Evolutionary conservation across 208 protist genomes (phyloP), one percentile per base, ranked within the genome.

Genomic region (Angomonas deanei): DNA sequence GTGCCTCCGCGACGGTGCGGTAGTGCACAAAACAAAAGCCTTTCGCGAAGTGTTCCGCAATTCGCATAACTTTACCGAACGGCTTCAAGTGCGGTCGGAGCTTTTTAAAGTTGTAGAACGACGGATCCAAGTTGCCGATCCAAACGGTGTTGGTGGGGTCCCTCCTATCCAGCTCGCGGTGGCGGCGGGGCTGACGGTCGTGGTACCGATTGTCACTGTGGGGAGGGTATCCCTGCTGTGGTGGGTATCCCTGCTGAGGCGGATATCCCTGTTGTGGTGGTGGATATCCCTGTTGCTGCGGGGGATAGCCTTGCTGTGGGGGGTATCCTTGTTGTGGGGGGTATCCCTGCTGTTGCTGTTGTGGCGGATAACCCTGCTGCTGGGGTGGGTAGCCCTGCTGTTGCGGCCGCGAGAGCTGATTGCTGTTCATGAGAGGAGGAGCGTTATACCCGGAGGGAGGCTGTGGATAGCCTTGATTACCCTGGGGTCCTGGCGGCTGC

Each of bases 121-220:
- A 34, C 0, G 73, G 53, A 61, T 92, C 81, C 21, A 92, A 73
- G 71, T 84, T 92, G 62, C 85, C 88, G 2, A 92, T 75, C 88
- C 88, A 95, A 4, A 95, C 88, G 17, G 88, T 95, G 73, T 95
- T 95, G 3, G 88, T 95, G 23, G 88, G 74, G 39, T 92, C 83
- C 5, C 83, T 80, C 56, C 61, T 63, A 4, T 65, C 66, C 24
- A 63, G 55, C 30, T 67, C 73, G 17, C 66, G 56, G 30, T 67
- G 61, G 28, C 64, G 62, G 53, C 64, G 58, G 6, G 42, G 61
- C n/a, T 23, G 3, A 31, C 28, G n/a, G 13, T 69, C 63, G 0
- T 71, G 48, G 23, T 50, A 21, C 32, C 27, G n/a, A n/a, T n/a
- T n/a, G n/a, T n/a, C n/a, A n/a, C n/a, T n/a, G n/a, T n/a, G n/a